Percentiles rank a stretch among this genome's conserved stretches.
These are phyloP conservation scores for Solanum etuberosum DNA, from an alignment of 257 asterid genomes.

Conservation along the genomic window DNA sequence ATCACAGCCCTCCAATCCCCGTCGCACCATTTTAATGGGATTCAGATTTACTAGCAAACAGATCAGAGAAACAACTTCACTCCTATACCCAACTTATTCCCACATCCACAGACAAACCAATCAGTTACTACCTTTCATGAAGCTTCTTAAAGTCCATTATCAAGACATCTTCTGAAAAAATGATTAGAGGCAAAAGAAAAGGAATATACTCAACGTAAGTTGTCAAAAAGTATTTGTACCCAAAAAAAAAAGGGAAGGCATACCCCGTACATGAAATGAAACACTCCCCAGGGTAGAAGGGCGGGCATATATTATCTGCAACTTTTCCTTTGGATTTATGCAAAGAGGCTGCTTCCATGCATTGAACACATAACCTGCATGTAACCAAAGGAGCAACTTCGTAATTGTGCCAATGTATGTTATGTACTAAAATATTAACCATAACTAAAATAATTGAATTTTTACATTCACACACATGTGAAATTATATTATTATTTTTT, in stretches of 20 bases:
- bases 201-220: background rate
- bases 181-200: background rate
- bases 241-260: background rate
- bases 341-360: background rate
- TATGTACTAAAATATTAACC: background rate
- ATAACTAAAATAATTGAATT: background rate
- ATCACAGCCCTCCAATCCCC: background rate
- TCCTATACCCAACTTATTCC: background rate
- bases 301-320: background rate
- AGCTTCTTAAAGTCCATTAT: background rate
- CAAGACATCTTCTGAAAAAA: background rate
- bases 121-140: background rate
- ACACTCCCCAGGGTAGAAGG: background rate
- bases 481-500: no score
- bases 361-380: background rate
- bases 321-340: background rate
- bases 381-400: background rate
- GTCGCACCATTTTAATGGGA: background rate
- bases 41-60: background rate
- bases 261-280: background rate
- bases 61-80: slow-evolving; percentile 2
- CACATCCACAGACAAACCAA: background rate
- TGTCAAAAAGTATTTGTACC: background rate
- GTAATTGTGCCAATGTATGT: background rate
- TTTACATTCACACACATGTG: background rate